These are phyloP conservation scores for Papilionanthe hybrid DNA, from an alignment of 116 monocot genomes.

Conservation along the genomic window DNA sequence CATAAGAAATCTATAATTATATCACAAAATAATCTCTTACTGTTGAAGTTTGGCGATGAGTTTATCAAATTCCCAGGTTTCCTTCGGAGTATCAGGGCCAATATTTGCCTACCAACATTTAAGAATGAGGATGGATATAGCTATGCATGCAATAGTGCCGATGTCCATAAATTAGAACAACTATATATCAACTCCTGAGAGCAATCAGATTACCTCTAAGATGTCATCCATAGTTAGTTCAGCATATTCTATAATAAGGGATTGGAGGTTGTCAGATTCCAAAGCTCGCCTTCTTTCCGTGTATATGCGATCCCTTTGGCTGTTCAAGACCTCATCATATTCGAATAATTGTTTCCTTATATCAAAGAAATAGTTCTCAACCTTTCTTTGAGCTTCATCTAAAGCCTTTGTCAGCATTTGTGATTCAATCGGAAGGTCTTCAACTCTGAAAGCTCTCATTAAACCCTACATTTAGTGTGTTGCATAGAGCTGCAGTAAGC, in stretches of 20 bases:
- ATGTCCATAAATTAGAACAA: neutral
- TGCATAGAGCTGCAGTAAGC: constrained; percentile 2
- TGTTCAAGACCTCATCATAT: constrained; percentile 93
- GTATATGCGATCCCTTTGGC: constrained; percentile 91
- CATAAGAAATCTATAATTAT: neutral
- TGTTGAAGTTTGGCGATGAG: constrained; percentile 91
- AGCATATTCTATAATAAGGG: constrained; percentile 82
- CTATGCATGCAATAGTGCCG: neutral
- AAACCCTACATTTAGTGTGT: constrained; percentile 51
- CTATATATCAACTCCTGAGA: neutral
- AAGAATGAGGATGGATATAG: neutral
- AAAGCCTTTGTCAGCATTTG: constrained; percentile 92
- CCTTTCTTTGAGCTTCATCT: constrained; percentile 97
- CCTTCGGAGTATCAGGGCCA: constrained; percentile 52
- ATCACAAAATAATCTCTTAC: constrained; percentile 31
- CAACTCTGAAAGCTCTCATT: constrained; percentile 95
- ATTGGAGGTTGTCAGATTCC: constrained; percentile 62
- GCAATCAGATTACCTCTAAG: constrained; percentile 58
- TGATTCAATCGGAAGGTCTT: constrained; percentile 94
- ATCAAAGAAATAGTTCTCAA: constrained; percentile 96
- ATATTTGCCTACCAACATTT: constrained; percentile 63
- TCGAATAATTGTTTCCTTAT: constrained; percentile 92
- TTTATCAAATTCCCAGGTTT: constrained; percentile 78
- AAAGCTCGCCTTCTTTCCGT: constrained; percentile 85
- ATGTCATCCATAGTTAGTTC: constrained; percentile 98